Percentiles rank a stretch among this genome's conserved stretches.
These are phyloP conservation scores for Alloteropsis semialata DNA, from an alignment of 176 grass and related monocot genomes.

Conservation along the genomic window DNA sequence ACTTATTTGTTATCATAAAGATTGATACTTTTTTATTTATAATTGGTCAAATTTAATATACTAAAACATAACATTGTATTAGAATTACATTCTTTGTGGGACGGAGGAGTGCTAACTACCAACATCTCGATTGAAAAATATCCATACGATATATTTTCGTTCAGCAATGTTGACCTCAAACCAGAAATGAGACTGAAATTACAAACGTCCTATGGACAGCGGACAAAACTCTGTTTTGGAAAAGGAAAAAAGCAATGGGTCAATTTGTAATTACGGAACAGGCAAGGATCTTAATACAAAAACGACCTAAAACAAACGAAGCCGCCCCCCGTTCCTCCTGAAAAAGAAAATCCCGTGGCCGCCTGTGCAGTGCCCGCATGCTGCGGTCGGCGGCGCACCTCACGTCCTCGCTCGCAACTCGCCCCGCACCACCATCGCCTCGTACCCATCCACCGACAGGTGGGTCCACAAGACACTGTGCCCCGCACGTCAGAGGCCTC, in stretches of 20 bases:
- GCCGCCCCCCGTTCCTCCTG: background rate
- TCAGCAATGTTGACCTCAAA: too few species aligned
- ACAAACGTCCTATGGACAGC: too few species aligned
- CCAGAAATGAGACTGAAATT: too few species aligned
- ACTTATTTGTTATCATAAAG: too few species aligned
- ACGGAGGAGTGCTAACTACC: too few species aligned
- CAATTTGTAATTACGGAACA: background rate
- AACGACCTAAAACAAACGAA: background rate
- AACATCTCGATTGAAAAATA: too few species aligned
- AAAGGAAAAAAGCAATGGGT: background rate
- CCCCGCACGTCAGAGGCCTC: background rate
- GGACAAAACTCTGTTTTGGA: too few species aligned
- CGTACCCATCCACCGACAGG: background rate
- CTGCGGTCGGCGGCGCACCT: background rate
- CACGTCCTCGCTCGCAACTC: background rate
- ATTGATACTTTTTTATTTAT: too few species aligned
- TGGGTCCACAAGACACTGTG: rapidly evolving
- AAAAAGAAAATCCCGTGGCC: background rate
- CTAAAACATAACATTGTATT: too few species aligned
- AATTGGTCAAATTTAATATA: too few species aligned
- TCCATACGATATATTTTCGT: too few species aligned
- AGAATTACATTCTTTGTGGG: too few species aligned
- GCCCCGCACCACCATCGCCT: background rate
- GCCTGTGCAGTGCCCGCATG: background rate
- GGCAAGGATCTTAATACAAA: background rate